These are phyloP conservation scores for Pichia sp. DNA, from an alignment of 1,139 yeast genomes.

Conservation along the genomic window DNA sequence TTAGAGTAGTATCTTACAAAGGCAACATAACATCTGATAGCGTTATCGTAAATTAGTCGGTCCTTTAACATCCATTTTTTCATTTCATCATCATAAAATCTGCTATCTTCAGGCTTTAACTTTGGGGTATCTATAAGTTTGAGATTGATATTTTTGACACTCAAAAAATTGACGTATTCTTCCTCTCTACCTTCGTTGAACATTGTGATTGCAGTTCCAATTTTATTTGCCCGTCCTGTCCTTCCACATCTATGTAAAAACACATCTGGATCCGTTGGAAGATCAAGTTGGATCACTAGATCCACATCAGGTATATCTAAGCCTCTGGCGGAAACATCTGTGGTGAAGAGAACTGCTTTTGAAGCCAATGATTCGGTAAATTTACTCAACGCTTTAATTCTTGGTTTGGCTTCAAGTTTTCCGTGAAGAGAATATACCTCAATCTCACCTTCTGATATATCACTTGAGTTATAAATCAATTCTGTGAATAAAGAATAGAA, in stretches of 20 bases:
- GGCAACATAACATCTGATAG: conserved; percentile 76
- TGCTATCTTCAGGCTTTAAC: neutral
- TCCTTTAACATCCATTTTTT: conserved; percentile 65
- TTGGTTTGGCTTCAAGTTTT: conserved; percentile 67
- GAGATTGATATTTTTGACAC: conserved; percentile 62
- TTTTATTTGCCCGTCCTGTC: conserved; percentile 85
- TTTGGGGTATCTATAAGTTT: conserved; percentile 33
- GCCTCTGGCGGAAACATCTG: conserved; percentile 92
- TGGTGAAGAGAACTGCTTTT: conserved; percentile 67
- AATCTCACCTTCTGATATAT: conserved; percentile 26
- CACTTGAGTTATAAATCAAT: conserved; percentile 26
- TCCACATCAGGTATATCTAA: conserved; percentile 92
- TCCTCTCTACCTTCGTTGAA: conserved; percentile 72
- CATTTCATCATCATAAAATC: conserved; percentile 35
- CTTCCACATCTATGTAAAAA: conserved; percentile 89
- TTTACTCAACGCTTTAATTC: conserved; percentile 62
- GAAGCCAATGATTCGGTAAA: conserved; percentile 46
- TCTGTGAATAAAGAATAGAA: conserved; percentile 56
- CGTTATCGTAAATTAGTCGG: conserved; percentile 75
- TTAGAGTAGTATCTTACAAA: conserved; percentile 80
- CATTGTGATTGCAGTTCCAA: conserved; percentile 74
- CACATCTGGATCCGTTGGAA: conserved; percentile 86
- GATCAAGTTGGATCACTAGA: conserved; percentile 79
- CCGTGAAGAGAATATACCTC: conserved; percentile 76
- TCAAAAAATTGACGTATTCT: conserved; percentile 76